A percentile compares a stretch with the other conserved stretches of the same genome.
Evolutionary conservation across 129 eudicot genomes (phyloP).

Genomic region (Saussurea involucrata): DNA sequence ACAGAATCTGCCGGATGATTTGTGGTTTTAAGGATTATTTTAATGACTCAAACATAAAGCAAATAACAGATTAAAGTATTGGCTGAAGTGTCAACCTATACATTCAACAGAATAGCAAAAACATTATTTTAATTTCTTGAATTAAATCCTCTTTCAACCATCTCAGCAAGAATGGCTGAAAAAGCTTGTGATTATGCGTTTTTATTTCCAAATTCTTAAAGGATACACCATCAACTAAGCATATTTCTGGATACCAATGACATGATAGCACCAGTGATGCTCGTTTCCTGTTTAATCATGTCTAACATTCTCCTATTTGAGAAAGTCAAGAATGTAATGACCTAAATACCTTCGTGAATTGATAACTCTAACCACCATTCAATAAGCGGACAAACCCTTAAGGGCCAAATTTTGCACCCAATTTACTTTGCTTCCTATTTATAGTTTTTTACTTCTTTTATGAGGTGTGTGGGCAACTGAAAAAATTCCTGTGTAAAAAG

Average conservation of each 20-base stretch:
- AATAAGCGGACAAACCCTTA: background rate
- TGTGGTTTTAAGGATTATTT: background rate
- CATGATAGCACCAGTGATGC: background rate
- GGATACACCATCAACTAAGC: background rate
- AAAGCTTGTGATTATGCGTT: background rate
- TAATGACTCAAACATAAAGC: background rate
- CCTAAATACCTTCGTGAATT: background rate
- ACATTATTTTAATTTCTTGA: background rate
- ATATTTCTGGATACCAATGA: background rate
- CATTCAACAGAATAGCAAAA: background rate
- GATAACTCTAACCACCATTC: background rate
- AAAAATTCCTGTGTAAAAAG: background rate
- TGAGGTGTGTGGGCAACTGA: background rate
- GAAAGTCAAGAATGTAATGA: background rate
- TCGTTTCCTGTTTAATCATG: background rate
- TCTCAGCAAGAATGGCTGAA: background rate
- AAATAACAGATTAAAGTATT: background rate
- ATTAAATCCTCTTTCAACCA: background rate
- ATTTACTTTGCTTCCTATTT: background rate
- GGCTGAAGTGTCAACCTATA: background rate
- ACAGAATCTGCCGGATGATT: background rate
- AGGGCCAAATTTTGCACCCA: background rate
- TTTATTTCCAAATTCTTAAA: background rate
- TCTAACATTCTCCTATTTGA: background rate
- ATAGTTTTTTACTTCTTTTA: background rate